phyloP scores from a whole-genome alignment of 2,329 filamentous ascomycete genomes.

The Penicillium vulpinum region DNA sequence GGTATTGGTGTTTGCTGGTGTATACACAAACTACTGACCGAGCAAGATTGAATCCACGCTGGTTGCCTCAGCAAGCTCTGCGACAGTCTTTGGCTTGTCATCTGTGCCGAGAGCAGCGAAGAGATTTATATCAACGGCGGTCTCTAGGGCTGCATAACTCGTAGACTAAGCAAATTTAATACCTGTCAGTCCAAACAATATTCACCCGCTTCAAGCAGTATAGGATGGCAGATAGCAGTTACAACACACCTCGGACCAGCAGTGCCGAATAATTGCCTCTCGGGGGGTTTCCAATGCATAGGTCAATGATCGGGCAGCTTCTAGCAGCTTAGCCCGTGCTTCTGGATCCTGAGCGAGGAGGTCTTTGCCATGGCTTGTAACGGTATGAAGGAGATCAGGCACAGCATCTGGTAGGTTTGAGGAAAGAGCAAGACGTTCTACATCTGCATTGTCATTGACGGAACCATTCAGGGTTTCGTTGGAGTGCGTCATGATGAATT shows the following conservation, averaged over 20 bases:
- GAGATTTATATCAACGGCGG: background rate
- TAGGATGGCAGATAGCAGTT: background rate
- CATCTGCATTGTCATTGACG: background rate
- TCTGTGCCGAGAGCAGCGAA: slow-evolving; percentile 1
- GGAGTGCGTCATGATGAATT: background rate
- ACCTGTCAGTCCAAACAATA: background rate
- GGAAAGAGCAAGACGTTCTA: slow-evolving; percentile 2
- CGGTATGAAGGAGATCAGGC: background rate
- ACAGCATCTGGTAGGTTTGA: background rate
- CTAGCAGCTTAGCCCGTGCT: slow-evolving; percentile 12
- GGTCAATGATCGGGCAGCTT: slow-evolving; percentile 19
- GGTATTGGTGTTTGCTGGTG: background rate
- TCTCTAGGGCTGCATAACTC: slow-evolving; percentile 1
- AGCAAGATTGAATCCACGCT: background rate
- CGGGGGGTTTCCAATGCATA: slow-evolving; percentile 47
- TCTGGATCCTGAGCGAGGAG: background rate
- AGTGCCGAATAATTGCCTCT: slow-evolving; percentile 51
- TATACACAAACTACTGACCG: background rate
- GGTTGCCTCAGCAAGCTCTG: background rate
- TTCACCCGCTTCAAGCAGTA: too few relatives aligned
- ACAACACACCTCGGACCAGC: slow-evolving; percentile 41
- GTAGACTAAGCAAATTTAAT: background rate
- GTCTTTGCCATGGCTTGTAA: background rate
- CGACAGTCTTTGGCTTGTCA: background rate
- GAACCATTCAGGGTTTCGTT: background rate